Conservation (phyloP, 306 rosid species). For the Casuarina cunninghamiana region DNA sequence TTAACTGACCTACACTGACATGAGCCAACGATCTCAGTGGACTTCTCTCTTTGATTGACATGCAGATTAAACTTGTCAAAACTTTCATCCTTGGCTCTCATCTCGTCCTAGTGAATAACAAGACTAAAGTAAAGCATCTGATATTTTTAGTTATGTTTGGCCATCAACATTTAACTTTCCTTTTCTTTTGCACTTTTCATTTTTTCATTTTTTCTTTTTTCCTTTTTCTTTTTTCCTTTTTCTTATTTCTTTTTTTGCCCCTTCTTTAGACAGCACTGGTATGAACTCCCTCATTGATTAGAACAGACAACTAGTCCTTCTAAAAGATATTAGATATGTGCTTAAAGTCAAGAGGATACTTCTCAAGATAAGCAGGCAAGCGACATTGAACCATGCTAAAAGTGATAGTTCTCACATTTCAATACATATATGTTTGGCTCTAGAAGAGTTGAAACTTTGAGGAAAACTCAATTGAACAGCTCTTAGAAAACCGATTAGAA, state of each 20-base stretch:
- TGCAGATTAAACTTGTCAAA: neutral
- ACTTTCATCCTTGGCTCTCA: neutral
- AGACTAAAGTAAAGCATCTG: neutral
- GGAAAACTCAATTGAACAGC: neutral
- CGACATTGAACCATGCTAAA: neutral
- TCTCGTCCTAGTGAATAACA: neutral
- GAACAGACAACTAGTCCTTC: neutral
- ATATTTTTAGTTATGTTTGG: neutral
- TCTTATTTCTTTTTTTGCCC: neutral
- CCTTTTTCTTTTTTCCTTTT: neutral
- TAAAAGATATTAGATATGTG: neutral
- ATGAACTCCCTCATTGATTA: neutral
- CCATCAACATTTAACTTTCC: neutral
- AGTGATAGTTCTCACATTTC: neutral
- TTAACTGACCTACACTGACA: neutral
- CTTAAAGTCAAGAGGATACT: neutral
- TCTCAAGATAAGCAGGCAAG: neutral
- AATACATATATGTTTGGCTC: neutral
- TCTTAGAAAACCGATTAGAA: neutral
- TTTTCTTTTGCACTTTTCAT: neutral
- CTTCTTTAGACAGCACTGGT: neutral
- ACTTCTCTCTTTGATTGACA: neutral
- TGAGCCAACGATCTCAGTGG: neutral
- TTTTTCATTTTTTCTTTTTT: neutral
- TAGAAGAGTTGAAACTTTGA: neutral